Conservation (phyloP, 768 basidiomycete genomes). For the Lepiota venenata region DNA sequence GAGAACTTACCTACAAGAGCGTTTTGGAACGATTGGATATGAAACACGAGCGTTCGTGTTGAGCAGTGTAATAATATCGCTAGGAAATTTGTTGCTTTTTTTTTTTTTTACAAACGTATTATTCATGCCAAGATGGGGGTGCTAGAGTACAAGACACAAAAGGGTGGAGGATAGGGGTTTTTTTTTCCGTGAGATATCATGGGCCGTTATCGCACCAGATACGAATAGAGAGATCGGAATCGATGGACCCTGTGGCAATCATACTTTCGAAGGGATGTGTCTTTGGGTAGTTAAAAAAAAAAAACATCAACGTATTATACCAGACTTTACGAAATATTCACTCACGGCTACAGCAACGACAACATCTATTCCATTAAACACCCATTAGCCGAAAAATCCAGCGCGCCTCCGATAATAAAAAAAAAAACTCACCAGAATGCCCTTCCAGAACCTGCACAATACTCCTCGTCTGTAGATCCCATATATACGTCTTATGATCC, state of each 20-base stretch:
- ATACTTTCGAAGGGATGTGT: slow-evolving; percentile 85
- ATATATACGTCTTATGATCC: slow-evolving; percentile 85
- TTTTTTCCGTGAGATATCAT: slow-evolving; percentile 12
- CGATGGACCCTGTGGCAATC: slow-evolving; percentile 86
- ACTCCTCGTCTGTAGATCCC: slow-evolving; percentile 88
- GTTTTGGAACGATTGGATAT: neutral
- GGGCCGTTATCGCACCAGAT: slow-evolving; percentile 71
- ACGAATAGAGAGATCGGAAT: slow-evolving; percentile 76
- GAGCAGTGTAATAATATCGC: slow-evolving; percentile 5
- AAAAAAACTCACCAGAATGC: slow-evolving; percentile 52
- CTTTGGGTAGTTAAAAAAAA: slow-evolving; percentile 31
- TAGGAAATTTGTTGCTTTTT: neutral
- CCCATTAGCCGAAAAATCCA: neutral
- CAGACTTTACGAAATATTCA: slow-evolving; percentile 8
- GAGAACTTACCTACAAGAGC: neutral
- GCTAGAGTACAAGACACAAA: neutral
- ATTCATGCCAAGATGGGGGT: neutral
- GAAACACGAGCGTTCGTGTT: neutral
- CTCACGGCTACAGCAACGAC: slow-evolving; percentile 79
- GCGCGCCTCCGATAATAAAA: neutral
- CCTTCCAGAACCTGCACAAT: slow-evolving; percentile 78
- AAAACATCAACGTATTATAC: slow-evolving; percentile 12
- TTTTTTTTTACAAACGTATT: neutral
- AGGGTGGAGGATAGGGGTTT: neutral
- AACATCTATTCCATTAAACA: slow-evolving; percentile 39